Evolutionary conservation across 2,329 filamentous ascomycete genomes (phyloP).

Genomic region (Periconia macrospinosa): DNA sequence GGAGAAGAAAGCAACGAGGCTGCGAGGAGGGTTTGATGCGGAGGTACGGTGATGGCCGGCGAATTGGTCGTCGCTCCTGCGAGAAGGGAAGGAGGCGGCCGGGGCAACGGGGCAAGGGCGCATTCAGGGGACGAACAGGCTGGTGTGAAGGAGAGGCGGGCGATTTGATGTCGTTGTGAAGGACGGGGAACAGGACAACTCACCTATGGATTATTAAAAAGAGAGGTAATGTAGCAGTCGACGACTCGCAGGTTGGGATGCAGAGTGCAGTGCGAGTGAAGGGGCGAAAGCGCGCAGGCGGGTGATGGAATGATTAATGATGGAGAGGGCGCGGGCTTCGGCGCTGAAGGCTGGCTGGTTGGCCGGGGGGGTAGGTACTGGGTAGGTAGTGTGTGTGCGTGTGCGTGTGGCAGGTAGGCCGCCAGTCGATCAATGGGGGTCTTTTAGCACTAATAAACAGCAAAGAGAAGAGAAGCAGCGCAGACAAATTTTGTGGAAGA

Average conservation of each 20-base stretch:
- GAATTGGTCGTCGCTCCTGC: not conserved
- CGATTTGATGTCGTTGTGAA: not conserved
- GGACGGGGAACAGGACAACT: not conserved
- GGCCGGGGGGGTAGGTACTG: constrained; percentile 30
- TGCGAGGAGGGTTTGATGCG: constrained; percentile 10
- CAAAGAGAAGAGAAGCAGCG: too few species aligned
- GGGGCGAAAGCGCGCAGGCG: constrained; percentile 7
- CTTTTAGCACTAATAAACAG: too few species aligned
- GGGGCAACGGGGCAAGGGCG: constrained; percentile 1
- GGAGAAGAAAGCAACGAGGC: not conserved
- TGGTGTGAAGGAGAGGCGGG: not conserved
- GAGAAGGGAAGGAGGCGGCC: constrained; percentile 4
- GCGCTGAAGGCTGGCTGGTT: constrained; percentile 11
- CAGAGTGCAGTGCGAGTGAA: constrained; percentile 2
- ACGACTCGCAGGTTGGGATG: not conserved
- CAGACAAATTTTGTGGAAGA: too few species aligned
- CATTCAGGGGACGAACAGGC: constrained; percentile 8
- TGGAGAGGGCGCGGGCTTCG: constrained; percentile 28
- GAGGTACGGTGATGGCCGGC: not conserved
- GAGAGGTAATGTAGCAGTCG: constrained; percentile 1
- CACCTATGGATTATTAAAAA: constrained; percentile 36
- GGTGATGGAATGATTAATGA: constrained; percentile 31
- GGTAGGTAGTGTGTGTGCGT: too few species aligned
- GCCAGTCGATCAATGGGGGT: too few species aligned
- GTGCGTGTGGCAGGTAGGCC: constrained; percentile 5